phyloP scores from a whole-genome alignment of 1,139 yeast species.

The Saccharomyces hybrid region DNA sequence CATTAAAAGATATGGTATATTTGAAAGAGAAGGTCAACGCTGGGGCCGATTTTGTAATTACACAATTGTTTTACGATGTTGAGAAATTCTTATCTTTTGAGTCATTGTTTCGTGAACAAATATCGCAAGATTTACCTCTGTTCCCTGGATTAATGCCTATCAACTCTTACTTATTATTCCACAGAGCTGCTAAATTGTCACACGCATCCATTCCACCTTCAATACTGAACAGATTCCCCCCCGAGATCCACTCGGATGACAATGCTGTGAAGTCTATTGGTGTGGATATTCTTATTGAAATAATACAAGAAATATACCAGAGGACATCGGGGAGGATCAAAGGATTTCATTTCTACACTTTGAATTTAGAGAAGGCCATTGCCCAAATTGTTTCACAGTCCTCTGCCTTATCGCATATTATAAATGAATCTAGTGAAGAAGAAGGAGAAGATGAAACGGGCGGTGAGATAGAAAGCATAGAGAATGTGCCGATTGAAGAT shows the following conservation, averaged over 20 bases:
- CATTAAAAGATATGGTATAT: slow-evolving; percentile 59
- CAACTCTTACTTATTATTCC: slow-evolving; percentile 76
- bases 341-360: slow-evolving; percentile 86
- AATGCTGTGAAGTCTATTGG: slow-evolving; percentile 83
- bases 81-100: slow-evolving; percentile 51
- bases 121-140: slow-evolving; percentile 46
- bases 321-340: slow-evolving; percentile 50
- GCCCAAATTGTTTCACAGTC: slow-evolving; percentile 74
- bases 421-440: slow-evolving; percentile 29
- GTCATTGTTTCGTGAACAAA: slow-evolving; percentile 33
- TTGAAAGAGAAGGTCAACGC: slow-evolving; percentile 80
- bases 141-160: slow-evolving; percentile 98
- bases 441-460: slow-evolving; percentile 30
- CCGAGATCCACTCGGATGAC: slow-evolving; percentile 65
- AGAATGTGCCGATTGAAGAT: slow-evolving; percentile 24
- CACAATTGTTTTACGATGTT: slow-evolving; percentile 76
- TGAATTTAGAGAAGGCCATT: slow-evolving; percentile 83
- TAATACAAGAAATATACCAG: slow-evolving; percentile 49
- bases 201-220: slow-evolving; percentile 76
- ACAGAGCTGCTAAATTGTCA: slow-evolving; percentile 82
- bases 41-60: slow-evolving; percentile 89
- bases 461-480: slow-evolving; percentile 31
- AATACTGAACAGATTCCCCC: slow-evolving; percentile 46
- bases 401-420: slow-evolving; percentile 37
- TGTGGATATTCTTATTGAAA: slow-evolving; percentile 60